Evolutionary conservation across 1,139 yeast genomes (phyloP).

Genomic region (Saccharomyces uvarum): DNA sequence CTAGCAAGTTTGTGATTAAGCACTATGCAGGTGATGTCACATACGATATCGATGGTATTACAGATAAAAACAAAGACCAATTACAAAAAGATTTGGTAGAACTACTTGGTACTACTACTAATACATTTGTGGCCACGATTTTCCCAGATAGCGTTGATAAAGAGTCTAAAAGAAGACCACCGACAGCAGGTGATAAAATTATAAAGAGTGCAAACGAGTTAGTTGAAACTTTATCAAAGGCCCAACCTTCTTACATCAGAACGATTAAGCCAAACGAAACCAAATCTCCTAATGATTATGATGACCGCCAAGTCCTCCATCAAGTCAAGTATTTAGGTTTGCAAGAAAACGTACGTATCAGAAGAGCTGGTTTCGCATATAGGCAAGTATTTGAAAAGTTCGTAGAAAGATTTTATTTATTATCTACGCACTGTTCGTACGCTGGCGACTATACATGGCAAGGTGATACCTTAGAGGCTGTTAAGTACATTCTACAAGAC

Average conservation of each 20-base stretch:
- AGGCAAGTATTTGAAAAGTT: conserved; percentile 95
- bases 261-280: conserved; percentile 97
- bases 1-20: conserved; percentile 79
- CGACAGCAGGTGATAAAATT: conserved; percentile 96
- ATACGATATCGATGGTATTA: conserved; percentile 83
- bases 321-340: conserved; percentile 94
- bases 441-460: conserved; percentile 97
- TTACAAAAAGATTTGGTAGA: conserved; percentile 82
- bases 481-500: conserved; percentile 66
- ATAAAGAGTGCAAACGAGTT: conserved; percentile 84
- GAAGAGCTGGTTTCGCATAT: conserved; percentile 98
- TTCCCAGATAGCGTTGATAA: conserved; percentile 74
- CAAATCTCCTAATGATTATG: conserved; percentile 88
- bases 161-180: conserved; percentile 77
- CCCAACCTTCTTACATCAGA: conserved; percentile 93
- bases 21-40: conserved; percentile 99
- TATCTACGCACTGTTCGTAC: conserved; percentile 86
- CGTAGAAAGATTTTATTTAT: conserved; percentile 87
- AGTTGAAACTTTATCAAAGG: conserved; percentile 79
- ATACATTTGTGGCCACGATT: conserved; percentile 54
- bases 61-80: conserved; percentile 95
- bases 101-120: conserved; percentile 63
- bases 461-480: conserved; percentile 81
- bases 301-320: conserved; percentile 81
- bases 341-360: conserved; percentile 92